Conservation (phyloP, 2,329 filamentous ascomycete genomes). For the Colletotrichum orbiculare region DNA sequence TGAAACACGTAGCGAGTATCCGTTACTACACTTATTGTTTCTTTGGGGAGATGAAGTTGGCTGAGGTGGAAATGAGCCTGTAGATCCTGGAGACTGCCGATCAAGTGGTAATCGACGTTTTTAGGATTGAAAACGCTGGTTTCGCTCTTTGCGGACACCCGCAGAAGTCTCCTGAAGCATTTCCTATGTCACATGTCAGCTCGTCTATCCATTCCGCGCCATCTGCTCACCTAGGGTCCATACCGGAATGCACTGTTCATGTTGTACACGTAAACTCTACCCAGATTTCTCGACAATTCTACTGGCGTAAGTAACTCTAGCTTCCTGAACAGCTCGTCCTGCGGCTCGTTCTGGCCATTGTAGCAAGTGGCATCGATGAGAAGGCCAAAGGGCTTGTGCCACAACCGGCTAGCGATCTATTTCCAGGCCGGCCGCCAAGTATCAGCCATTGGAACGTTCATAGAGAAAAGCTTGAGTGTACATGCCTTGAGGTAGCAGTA, state of each 20-base stretch:
- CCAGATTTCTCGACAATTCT: constrained; percentile 69
- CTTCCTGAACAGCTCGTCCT: constrained; percentile 73
- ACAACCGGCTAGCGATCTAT: constrained; percentile 75
- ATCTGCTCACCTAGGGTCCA: constrained; percentile 27
- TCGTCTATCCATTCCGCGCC: background rate
- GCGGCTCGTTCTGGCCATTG: constrained; percentile 73
- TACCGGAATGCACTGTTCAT: constrained; percentile 78
- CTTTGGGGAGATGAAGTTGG: constrained; percentile 74
- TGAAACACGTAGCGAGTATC: constrained; percentile 75
- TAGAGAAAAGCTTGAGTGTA: background rate
- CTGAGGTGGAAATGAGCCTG: constrained; percentile 75
- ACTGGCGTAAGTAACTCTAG: constrained; percentile 71
- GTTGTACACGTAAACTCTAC: constrained; percentile 76
- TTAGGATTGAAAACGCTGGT: constrained; percentile 72
- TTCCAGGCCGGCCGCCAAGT: background rate
- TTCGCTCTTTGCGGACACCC: constrained; percentile 71
- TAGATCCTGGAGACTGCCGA: constrained; percentile 73
- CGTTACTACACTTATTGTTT: constrained; percentile 75
- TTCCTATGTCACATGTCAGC: constrained; percentile 53
- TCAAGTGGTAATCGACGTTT: constrained; percentile 74
- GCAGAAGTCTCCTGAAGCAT: constrained; percentile 72
- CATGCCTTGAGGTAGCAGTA: constrained; percentile 75
- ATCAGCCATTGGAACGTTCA: no score
- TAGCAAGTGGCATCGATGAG: constrained; percentile 78
- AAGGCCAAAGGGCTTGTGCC: constrained; percentile 75